These are phyloP conservation scores for Penicillium tannophilum DNA, from an alignment of 495 filamentous ascomycete species.

Conservation along the genomic window DNA sequence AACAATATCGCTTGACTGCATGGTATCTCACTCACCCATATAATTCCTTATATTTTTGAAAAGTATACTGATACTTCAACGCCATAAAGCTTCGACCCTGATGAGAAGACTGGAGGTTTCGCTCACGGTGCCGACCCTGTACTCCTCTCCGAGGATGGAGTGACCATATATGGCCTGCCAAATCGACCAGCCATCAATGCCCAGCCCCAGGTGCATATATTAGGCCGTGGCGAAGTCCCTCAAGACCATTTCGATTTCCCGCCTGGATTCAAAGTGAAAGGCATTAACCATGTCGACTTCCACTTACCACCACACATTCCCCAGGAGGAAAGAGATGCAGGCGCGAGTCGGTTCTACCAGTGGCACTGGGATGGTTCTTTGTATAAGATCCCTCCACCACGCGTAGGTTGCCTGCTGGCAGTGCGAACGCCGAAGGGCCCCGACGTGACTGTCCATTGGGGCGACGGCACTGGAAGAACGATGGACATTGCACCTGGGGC, in stretches of 20 bases:
- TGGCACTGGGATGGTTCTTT: slow-evolving; percentile 35
- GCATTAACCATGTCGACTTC: slow-evolving; percentile 30
- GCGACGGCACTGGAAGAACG: slow-evolving; percentile 31
- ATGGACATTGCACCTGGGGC: slow-evolving; percentile 8
- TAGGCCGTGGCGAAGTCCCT: slow-evolving; percentile 30
- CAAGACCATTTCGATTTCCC: slow-evolving; percentile 29
- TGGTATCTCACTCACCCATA: slow-evolving; percentile 28
- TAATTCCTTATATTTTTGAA: too few relatives aligned
- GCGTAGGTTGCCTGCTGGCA: slow-evolving; percentile 33
- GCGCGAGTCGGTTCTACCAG: slow-evolving; percentile 31
- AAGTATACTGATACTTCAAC: background rate
- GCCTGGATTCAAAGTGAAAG: slow-evolving; percentile 33
- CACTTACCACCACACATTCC: slow-evolving; percentile 32
- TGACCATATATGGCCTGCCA: background rate
- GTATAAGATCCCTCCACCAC: slow-evolving; percentile 28
- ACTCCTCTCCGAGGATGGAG: background rate
- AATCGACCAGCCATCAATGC: background rate
- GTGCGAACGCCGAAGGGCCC: slow-evolving; percentile 34
- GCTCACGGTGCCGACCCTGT: background rate
- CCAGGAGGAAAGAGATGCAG: slow-evolving; percentile 25
- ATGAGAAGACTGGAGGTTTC: background rate
- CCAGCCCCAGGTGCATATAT: slow-evolving; percentile 21
- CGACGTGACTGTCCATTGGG: slow-evolving; percentile 33
- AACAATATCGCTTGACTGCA: slow-evolving; percentile 31
- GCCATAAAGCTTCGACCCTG: background rate